Conservation (phyloP, 768 basidiomycete genomes). For the Naganishia antarctica region DNA sequence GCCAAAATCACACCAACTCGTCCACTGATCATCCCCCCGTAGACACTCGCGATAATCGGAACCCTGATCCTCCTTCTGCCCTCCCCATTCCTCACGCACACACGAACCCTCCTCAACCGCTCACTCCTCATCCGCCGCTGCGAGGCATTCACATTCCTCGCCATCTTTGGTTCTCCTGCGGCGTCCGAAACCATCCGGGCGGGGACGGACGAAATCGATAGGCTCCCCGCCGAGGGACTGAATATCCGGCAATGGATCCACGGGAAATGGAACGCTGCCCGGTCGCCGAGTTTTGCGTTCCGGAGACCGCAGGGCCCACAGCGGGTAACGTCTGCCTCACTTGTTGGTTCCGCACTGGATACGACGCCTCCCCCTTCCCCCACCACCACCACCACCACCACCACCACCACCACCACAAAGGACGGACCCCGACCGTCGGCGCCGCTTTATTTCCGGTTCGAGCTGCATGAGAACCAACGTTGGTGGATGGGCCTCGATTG, state of each 20-base stretch:
- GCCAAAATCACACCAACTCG: neutral
- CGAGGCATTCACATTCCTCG: constrained; percentile 63
- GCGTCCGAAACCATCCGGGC: constrained; percentile 59
- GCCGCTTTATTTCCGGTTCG: constrained; percentile 65
- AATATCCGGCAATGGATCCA: constrained; percentile 65
- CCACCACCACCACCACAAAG: neutral
- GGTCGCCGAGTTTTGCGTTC: constrained; percentile 58
- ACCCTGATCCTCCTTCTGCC: constrained; percentile 37
- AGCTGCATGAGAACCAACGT: constrained; percentile 87
- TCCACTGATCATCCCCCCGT: neutral
- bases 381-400: constrained; percentile 32
- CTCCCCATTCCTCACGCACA: constrained; percentile 39
- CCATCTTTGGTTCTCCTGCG: constrained; percentile 62
- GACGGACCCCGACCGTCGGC: constrained; percentile 27
- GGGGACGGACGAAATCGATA: constrained; percentile 53
- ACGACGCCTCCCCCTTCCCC: constrained; percentile 1
- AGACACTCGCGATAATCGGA: constrained; percentile 34
- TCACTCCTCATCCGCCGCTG: constrained; percentile 59
- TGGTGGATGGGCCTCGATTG: constrained; percentile 99
- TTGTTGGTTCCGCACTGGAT: constrained; percentile 39
- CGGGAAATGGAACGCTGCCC: constrained; percentile 58
- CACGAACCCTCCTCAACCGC: constrained; percentile 41
- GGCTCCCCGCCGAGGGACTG: constrained; percentile 46
- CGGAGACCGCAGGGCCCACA: constrained; percentile 53
- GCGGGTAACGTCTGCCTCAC: constrained; percentile 46